Percentiles rank a stretch among this genome's conserved stretches.
Evolutionary conservation across 164 flowering plant species (phyloP).

Genomic region (Protea cynaroides): DNA sequence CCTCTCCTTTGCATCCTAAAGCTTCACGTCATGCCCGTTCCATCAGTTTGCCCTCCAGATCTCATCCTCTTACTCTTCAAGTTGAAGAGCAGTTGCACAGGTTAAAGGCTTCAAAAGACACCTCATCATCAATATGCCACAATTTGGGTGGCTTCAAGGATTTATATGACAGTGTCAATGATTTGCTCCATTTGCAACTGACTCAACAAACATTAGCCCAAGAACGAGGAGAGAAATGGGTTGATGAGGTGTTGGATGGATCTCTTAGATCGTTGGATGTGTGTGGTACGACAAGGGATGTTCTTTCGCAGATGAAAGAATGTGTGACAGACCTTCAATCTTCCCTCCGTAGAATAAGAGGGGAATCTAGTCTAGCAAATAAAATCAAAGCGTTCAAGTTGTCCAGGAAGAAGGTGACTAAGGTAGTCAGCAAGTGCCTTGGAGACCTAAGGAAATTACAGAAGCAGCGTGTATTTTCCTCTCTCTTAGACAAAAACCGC

Average conservation of each 20-base stretch:
- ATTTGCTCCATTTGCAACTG: neutral
- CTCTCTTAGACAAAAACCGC: neutral
- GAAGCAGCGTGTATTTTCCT: neutral
- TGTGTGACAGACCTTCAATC: slow-evolving; percentile 20
- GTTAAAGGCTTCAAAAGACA: too few species aligned
- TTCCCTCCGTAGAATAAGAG: slow-evolving; percentile 14
- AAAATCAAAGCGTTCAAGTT: neutral
- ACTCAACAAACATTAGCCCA: neutral
- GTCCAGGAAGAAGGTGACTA: neutral
- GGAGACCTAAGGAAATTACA: too few species aligned
- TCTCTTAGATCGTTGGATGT: slow-evolving; percentile 29
- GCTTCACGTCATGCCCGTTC: neutral
- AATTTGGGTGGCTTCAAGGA: neutral
- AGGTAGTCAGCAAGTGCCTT: neutral
- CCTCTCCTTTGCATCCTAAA: neutral
- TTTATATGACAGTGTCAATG: neutral
- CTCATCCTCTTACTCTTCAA: neutral
- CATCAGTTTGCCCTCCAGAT: neutral
- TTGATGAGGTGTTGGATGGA: slow-evolving; percentile 24
- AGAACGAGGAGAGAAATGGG: slow-evolving; percentile 3
- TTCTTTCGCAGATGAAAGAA: slow-evolving; percentile 16
- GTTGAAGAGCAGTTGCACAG: too few species aligned
- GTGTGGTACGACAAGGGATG: slow-evolving; percentile 16
- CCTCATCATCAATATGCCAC: too few species aligned
- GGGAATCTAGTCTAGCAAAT: neutral